phyloP scores from a whole-genome alignment of 805 yeast species.

The Monosporozyma solicola region DNA sequence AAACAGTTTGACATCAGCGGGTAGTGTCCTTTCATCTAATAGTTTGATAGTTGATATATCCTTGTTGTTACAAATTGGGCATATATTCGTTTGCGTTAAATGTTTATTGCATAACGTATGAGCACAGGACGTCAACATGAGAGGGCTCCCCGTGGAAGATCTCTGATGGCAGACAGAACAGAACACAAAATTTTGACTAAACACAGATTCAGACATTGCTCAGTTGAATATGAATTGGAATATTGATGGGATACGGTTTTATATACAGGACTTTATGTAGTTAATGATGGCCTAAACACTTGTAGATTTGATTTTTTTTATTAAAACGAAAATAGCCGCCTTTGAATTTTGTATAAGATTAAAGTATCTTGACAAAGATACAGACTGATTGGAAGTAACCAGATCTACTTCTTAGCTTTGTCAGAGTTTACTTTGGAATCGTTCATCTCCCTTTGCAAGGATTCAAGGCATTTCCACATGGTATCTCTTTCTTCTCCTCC shows the following conservation, averaged over 20 bases:
- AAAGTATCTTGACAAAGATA: too few species aligned
- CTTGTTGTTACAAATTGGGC: constrained; percentile 15
- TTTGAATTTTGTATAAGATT: not conserved
- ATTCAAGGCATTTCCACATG: constrained; percentile 21
- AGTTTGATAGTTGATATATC: constrained; percentile 18
- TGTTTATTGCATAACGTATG: constrained; percentile 31
- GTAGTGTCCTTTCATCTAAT: constrained; percentile 13
- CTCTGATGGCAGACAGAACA: constrained; percentile 29
- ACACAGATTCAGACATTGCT: constrained; percentile 11
- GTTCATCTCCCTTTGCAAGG: constrained; percentile 2
- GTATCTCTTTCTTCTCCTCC: constrained; percentile 49
- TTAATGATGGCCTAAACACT: not conserved
- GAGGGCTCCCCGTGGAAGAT: constrained; percentile 14
- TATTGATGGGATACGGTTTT: not conserved
- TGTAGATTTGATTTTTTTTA: not conserved
- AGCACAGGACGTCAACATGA: constrained; percentile 33
- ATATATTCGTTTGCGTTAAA: constrained; percentile 4
- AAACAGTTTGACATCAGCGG: constrained; percentile 17
- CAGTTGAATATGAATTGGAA: not conserved
- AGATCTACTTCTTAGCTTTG: not conserved
- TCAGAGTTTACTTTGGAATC: not conserved
- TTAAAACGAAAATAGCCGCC: not conserved
- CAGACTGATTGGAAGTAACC: not conserved
- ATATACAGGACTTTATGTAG: not conserved
- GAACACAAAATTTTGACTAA: constrained; percentile 25